Conservation (phyloP, 805 yeast species). For the Hanseniaspora lachancei region DNA sequence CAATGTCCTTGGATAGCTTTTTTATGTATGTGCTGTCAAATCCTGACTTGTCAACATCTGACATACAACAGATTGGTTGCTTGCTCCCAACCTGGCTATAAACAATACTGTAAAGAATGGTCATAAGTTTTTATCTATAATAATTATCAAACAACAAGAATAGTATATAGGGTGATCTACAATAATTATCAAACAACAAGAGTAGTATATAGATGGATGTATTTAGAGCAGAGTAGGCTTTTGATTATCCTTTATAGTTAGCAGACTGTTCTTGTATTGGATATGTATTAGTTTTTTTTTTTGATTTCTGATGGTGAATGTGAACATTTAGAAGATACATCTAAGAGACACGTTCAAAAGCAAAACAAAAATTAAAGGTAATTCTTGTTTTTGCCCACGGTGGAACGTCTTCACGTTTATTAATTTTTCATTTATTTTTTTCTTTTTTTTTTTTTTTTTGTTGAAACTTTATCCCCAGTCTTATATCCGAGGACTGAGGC, state of each 20-base stretch:
- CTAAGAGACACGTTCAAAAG: neutral
- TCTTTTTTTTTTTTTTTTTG: neutral
- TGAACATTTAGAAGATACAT: too few relatives aligned
- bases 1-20: slow-evolving; percentile 2
- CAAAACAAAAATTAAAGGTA: neutral
- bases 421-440: neutral
- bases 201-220: neutral
- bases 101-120: slow-evolving; percentile 8
- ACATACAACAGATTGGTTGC: slow-evolving; percentile 10
- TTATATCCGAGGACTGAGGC: neutral
- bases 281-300: too few relatives aligned
- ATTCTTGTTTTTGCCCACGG: neutral
- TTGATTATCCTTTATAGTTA: too few relatives aligned
- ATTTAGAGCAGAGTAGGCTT: too few relatives aligned
- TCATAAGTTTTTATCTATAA: neutral
- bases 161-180: neutral
- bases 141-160: neutral
- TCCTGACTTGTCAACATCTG: slow-evolving; percentile 9
- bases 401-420: too few relatives aligned
- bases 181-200: neutral
- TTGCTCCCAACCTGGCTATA: slow-evolving; percentile 10
- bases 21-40: slow-evolving; percentile 6
- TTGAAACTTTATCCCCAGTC: neutral
- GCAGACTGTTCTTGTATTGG: too few relatives aligned
- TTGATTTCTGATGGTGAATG: too few relatives aligned